Conservation (phyloP, 108 stramenopile species). For the Epipyxis sp. region DNA sequence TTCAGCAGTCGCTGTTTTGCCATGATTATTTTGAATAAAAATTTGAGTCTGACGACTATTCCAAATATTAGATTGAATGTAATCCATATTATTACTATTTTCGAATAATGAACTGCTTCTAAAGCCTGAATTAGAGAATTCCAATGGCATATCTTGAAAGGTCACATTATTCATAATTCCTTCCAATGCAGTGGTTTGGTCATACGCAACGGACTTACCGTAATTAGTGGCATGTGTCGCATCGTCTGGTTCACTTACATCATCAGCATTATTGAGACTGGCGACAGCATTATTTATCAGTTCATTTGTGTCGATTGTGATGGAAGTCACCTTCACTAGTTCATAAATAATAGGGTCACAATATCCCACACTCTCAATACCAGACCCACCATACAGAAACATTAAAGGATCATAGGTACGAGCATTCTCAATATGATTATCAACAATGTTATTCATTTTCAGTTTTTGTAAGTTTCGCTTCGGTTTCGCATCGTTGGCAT, state of each 20-base stretch:
- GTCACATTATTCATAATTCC: background rate
- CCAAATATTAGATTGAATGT: background rate
- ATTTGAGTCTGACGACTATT: background rate
- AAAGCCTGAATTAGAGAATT: background rate
- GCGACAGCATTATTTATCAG: background rate
- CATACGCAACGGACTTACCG: background rate
- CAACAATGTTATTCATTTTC: background rate
- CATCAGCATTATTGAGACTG: background rate
- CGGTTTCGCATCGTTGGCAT: background rate
- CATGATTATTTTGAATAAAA: background rate
- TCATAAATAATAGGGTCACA: slow-evolving; percentile 6
- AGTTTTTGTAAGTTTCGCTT: background rate
- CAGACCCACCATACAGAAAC: slow-evolving; percentile 4
- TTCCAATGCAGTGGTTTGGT: background rate
- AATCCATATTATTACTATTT: background rate
- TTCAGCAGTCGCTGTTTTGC: background rate
- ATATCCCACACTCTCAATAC: background rate
- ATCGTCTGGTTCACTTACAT: background rate
- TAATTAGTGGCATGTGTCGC: background rate
- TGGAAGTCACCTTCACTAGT: background rate
- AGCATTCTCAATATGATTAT: background rate
- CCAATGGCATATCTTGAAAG: background rate
- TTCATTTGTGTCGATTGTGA: background rate
- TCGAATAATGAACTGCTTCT: background rate
- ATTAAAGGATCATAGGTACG: background rate